These are phyloP conservation scores for Colletotrichum neosansevieriae DNA, from an alignment of 2,329 filamentous ascomycete genomes.

Conservation along the genomic window DNA sequence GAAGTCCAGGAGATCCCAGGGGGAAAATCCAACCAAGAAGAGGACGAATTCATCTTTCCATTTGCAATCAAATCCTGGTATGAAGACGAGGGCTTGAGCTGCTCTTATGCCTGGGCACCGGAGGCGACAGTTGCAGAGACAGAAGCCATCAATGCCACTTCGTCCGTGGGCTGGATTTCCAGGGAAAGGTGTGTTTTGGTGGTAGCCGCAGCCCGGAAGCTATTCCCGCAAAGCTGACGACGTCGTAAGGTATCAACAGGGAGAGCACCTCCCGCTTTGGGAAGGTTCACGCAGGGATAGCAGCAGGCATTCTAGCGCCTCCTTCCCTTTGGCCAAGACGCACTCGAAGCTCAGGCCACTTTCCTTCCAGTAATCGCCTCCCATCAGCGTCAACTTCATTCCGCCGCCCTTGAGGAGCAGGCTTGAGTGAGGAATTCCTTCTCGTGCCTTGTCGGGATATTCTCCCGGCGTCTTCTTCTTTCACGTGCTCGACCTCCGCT, in stretches of 20 bases:
- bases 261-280: not conserved
- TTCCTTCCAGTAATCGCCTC: constrained; percentile 14
- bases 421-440: constrained; percentile 1
- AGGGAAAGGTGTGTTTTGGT: not conserved
- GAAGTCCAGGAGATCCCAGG: not conserved
- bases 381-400: constrained; percentile 14
- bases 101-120: constrained; percentile 14
- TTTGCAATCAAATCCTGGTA: constrained; percentile 4
- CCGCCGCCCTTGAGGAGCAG: not conserved
- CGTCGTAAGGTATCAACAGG: not conserved
- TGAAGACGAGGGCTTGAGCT: not conserved
- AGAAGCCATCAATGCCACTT: constrained; percentile 5
- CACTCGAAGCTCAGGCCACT: not conserved
- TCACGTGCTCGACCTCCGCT: constrained; percentile 12
- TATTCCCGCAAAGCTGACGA: no score
- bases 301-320: not conserved
- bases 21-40: not conserved
- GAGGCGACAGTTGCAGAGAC: not conserved
- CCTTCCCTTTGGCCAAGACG: not conserved
- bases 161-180: not conserved
- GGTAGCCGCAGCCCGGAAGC: not conserved
- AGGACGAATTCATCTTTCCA: not conserved
- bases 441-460: not conserved
- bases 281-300: constrained; percentile 9
- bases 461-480: not conserved